Percentiles rank a stretch among this genome's conserved stretches.
Conservation (phyloP, 345 rosid species). For the Acer negundo region DNA sequence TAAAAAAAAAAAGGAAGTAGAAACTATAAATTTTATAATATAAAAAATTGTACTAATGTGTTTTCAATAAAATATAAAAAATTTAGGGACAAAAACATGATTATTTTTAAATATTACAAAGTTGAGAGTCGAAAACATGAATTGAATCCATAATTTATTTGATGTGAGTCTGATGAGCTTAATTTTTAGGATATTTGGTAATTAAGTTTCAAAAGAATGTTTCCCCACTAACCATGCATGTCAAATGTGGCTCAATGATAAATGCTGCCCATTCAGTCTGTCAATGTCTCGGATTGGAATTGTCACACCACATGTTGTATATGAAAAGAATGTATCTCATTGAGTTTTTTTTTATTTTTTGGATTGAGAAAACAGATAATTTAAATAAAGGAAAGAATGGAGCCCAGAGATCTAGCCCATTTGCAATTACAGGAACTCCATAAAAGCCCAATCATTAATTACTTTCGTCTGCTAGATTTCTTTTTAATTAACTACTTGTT, state of each 20-base stretch:
- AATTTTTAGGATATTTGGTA: not conserved
- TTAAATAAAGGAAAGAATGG: constrained; percentile 25
- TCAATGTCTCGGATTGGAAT: no score
- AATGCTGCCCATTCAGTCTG: no score
- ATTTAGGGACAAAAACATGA: not conserved
- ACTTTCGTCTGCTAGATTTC: not conserved
- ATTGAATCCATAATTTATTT: no score
- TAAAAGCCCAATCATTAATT: constrained; percentile 15
- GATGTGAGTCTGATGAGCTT: no score
- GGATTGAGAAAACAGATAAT: constrained; percentile 3
- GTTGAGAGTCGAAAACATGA: no score
- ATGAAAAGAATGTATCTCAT: no score
- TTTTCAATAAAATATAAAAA: not conserved
- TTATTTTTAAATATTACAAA: no score
- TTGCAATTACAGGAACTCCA: constrained; percentile 1
- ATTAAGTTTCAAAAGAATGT: not conserved
- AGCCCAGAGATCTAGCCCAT: constrained; percentile 36
- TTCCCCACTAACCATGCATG: not conserved
- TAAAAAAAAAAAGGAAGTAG: not conserved
- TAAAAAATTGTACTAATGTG: not conserved
- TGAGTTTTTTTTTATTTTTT: no score
- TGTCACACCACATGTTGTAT: no score
- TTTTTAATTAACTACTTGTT: not conserved
- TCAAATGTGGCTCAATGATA: no score
- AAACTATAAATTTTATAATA: not conserved